Evolutionary conservation across 2,329 filamentous ascomycete species (phyloP).

Genomic region (Cytospora paraplurivora): DNA sequence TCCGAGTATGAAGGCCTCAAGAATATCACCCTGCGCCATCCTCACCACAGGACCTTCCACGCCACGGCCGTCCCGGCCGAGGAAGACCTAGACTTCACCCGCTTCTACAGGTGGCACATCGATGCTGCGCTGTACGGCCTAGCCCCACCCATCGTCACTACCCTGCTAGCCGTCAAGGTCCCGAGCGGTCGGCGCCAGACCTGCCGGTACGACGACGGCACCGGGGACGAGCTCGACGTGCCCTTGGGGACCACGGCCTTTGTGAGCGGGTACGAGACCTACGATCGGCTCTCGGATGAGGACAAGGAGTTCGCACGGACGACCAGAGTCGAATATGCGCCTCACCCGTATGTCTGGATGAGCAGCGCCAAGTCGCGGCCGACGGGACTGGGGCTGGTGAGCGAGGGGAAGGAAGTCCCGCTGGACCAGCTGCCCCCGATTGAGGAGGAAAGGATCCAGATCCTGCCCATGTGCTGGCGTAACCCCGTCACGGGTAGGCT

Average conservation of each 20-base stretch:
- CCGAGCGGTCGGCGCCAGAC: conserved; percentile 67
- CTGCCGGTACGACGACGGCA: conserved; percentile 73
- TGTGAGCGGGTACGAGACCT: conserved; percentile 71
- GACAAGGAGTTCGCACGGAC: conserved; percentile 69
- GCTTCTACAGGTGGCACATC: conserved; percentile 79
- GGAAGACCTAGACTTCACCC: conserved; percentile 51
- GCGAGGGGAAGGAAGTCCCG: conserved; percentile 59
- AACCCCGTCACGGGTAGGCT: conserved; percentile 71
- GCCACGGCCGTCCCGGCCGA: conserved; percentile 59
- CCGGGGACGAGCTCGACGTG: conserved; percentile 65
- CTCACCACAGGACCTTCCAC: conserved; percentile 79
- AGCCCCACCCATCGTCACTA: conserved; percentile 73
- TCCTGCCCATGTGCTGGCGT: conserved; percentile 76
- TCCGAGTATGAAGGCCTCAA: conserved; percentile 69
- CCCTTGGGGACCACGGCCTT: conserved; percentile 78
- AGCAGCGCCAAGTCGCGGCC: conserved; percentile 65
- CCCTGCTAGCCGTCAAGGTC: conserved; percentile 72
- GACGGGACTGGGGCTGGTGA: conserved; percentile 71
- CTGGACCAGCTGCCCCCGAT: conserved; percentile 51
- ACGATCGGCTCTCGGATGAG: conserved; percentile 62
- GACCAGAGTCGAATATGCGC: conserved; percentile 72
- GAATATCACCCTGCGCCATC: conserved; percentile 70
- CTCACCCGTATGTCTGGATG: conserved; percentile 86
- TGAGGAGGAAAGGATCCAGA: conserved; percentile 67
- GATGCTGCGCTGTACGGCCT: conserved; percentile 76